Base-by-base conservation (phyloP, 2,329 filamentous ascomycete species). In the Pyricularia grisea region DNA sequence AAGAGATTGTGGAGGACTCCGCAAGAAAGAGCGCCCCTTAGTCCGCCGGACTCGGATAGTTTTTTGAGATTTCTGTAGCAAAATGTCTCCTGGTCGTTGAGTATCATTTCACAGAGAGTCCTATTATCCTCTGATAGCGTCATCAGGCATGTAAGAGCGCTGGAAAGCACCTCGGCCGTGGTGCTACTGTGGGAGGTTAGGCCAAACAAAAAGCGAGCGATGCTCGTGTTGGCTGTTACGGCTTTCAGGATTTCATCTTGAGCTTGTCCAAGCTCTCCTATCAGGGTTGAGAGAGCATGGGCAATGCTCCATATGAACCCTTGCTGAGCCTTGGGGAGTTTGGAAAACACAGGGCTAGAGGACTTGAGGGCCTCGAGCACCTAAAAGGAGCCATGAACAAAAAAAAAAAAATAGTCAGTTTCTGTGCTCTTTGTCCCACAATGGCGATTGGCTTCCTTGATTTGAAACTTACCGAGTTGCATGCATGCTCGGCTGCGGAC, bases 1-100 rank as follows among this genome's bases (percentile, higher is more conserved):
- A 88, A 89, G 50, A 90, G 77, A 71, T 89, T 89, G 75, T 90
- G 88, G 14, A 90, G 80, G 27, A 88, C 81, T 17, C 85, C 85
- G 67, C 87, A 90, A 9, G 87, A 83, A 10, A 88, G 77, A 42
- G 89, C 82, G 1, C 83, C 84, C 69, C 82, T 82, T 23, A 83
- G 77, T 33, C 79, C 83, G 42, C 78, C 78, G n/a, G 79, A 76
- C 25, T 82, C 79, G 70, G 82, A 84, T 65, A 88, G 77, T 25
- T 79, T 75, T 33, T 83, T 74, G 31, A 90, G 78, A 4, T 80
- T 76, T 20, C 84, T 81, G 70, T 87, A 84, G 73, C 82, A 83
- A 27, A 77, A 78, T 25, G 78, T 78, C 67, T 80, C 77, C 64
- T 80, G 78, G 70, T 85, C 81, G n/a, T 80, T 80, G 2, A 85